Evolutionary conservation across 2,329 filamentous ascomycete species (phyloP), one percentile per base, ranked within the genome.

Genomic region (Colletotrichum chrysophilum): DNA sequence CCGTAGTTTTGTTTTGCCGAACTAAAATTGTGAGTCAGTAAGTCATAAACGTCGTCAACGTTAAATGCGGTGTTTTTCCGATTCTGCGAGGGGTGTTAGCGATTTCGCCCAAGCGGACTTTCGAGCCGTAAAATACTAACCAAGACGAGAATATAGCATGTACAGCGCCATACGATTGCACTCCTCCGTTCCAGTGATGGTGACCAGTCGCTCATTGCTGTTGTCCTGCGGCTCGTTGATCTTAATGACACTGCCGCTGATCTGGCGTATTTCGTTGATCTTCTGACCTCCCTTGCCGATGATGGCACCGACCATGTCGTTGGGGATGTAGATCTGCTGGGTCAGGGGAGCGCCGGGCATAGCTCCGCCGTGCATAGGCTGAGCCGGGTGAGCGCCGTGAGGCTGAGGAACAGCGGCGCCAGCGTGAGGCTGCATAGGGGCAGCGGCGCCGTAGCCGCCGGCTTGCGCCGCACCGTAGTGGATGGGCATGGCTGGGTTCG

Each of bases 121-220:
- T 13, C 16, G 3, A 30, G 48, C 69, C 80, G 84, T 7, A 80
- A 82, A 83, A 89, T 88, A 52, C 74, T 9, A 85, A 98, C 97
- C 97, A 84, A 99, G 94, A 90, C 97, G 93, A 76, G 95, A 97
- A 87, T 99, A 99, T 71, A 99, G 92, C 96, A 99, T 98, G 87
- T 98, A 99, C 71, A 99, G 88, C n/a, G 97, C 97, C 96, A 99
- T 98, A 82, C 98, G 95, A 87, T 99, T 99, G 89, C 96, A 98
- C 86, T 99, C 97, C 81, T 97, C 96, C 7, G 97, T 98, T 78
- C 97, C 97, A 3, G 97, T 98, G 80, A 99, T 98, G 18, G 97
- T 99, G 74, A 99, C 97, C 75, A 99, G 89, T 77, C 97, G 94
- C 88, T 99, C 97, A 82, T 98, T 99, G 90, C 95, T 98, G 87